Percentiles rank a stretch among this genome's conserved stretches.
phyloP scores from a whole-genome alignment of 345 rosid genomes.

The Raphanus sativus region DNA sequence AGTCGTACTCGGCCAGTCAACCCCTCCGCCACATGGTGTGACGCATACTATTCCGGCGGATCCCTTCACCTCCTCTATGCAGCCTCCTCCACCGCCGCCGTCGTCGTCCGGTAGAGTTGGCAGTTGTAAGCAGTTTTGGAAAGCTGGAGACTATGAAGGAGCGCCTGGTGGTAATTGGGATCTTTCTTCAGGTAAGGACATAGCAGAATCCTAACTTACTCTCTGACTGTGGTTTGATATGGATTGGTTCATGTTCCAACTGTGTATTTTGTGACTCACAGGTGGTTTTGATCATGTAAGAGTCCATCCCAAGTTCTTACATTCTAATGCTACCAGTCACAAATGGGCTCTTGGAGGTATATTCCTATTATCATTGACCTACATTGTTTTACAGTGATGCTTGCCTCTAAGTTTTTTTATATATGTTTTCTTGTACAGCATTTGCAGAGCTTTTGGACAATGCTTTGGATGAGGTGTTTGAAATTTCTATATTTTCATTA shows the following conservation, averaged over 20 bases:
- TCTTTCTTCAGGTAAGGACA: constrained; percentile 59
- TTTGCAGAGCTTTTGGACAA: constrained; percentile 94
- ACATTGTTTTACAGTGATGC: too few relatives aligned
- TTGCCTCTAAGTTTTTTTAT: neutral
- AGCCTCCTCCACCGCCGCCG: neutral
- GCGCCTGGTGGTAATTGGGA: constrained; percentile 50
- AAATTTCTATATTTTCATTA: neutral
- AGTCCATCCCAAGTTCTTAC: constrained; percentile 94
- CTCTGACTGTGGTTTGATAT: too few relatives aligned
- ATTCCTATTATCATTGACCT: neutral
- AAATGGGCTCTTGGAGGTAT: constrained; percentile 99
- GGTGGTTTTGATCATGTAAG: constrained; percentile 88
- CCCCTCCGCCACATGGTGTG: constrained; percentile 20
- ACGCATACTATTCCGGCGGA: constrained; percentile 6
- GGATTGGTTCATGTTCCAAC: too few relatives aligned
- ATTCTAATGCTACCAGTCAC: constrained; percentile 98
- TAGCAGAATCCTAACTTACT: too few relatives aligned
- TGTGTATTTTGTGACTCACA: constrained; percentile 39
- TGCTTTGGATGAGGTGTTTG: constrained; percentile 78
- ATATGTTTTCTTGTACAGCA: constrained; percentile 50
- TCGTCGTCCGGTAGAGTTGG: neutral
- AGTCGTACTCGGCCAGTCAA: constrained; percentile 42
- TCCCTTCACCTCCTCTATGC: neutral
- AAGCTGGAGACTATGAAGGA: constrained; percentile 86
- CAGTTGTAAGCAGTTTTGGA: constrained; percentile 80